Evolutionary conservation across 352 stramenopile species (phyloP).

Genomic region (Globisporangium spiculum): DNA sequence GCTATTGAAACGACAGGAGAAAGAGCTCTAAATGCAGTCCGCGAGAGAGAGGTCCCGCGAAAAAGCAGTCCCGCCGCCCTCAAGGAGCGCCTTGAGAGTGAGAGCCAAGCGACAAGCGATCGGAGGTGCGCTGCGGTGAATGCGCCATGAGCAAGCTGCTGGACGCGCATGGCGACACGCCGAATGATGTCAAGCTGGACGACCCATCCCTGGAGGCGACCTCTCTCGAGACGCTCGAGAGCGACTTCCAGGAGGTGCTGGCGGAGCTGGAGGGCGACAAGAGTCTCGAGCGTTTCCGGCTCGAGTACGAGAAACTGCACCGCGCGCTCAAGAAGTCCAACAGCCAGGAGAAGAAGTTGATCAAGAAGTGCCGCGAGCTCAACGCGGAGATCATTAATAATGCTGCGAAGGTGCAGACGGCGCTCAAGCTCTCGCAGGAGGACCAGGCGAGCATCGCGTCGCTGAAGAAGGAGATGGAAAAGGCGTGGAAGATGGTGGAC

Average conservation of each 20-base stretch:
- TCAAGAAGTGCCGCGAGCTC: constrained; percentile 94
- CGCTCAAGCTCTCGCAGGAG: constrained; percentile 93
- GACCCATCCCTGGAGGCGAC: constrained; percentile 48
- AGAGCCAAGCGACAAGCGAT: background rate
- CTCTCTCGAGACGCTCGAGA: constrained; percentile 87
- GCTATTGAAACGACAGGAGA: constrained; percentile 7
- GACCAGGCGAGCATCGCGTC: constrained; percentile 91
- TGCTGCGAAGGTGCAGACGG: constrained; percentile 93
- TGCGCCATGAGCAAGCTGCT: constrained; percentile 22
- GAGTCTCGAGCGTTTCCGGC: constrained; percentile 90
- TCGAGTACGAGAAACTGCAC: constrained; percentile 96
- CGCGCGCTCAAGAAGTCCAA: constrained; percentile 92
- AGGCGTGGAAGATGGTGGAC: constrained; percentile 94
- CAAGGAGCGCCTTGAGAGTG: background rate
- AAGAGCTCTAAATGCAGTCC: background rate
- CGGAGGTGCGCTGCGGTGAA: background rate
- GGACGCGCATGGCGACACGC: constrained; percentile 11
- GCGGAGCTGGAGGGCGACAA: constrained; percentile 91
- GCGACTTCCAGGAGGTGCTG: constrained; percentile 93
- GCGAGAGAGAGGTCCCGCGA: background rate
- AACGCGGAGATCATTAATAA: constrained; percentile 97
- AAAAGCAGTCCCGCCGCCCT: background rate
- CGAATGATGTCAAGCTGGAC: constrained; percentile 44
- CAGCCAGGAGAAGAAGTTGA: constrained; percentile 94
- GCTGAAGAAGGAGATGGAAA: constrained; percentile 96